These are phyloP conservation scores for Cornus kousa DNA, from an alignment of 148 eudicot species.

Conservation along the genomic window DNA sequence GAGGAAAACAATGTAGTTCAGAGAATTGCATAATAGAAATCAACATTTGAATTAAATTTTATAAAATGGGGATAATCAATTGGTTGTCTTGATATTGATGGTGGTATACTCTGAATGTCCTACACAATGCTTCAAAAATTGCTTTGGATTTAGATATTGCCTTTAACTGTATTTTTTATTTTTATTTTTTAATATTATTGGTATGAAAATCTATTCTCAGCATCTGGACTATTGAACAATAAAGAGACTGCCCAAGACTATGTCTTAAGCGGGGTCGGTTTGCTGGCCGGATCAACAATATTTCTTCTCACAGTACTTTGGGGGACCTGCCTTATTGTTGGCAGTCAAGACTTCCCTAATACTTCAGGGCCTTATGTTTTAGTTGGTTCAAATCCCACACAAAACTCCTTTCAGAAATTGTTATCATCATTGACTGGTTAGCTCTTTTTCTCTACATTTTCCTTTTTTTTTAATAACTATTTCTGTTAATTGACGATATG, in stretches of 20 bases:
- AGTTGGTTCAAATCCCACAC: background rate
- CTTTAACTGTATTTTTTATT: background rate
- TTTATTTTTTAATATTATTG: background rate
- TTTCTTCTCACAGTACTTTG: constrained; percentile 24
- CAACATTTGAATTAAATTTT: background rate
- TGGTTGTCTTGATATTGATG: too few species aligned
- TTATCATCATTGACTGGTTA: constrained; percentile 6
- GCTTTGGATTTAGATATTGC: background rate
- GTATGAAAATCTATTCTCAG: constrained; percentile 8
- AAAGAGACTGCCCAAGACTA: constrained; percentile 28
- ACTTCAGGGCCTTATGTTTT: background rate
- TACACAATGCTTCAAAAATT: too few species aligned
- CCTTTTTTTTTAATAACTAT: background rate
- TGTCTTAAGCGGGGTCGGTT: constrained; percentile 24
- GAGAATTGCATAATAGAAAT: background rate
- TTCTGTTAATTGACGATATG: background rate
- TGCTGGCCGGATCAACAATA: constrained; percentile 30
- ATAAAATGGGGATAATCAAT: too few species aligned
- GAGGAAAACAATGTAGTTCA: too few species aligned
- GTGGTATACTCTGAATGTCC: too few species aligned
- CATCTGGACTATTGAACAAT: constrained; percentile 23
- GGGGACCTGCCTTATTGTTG: constrained; percentile 30
- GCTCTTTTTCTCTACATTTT: constrained; percentile 1
- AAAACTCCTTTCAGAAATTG: constrained; percentile 2
- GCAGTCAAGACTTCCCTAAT: background rate